Conservation (phyloP, 768 basidiomycete genomes). For the Lentinula lateritia region DNA sequence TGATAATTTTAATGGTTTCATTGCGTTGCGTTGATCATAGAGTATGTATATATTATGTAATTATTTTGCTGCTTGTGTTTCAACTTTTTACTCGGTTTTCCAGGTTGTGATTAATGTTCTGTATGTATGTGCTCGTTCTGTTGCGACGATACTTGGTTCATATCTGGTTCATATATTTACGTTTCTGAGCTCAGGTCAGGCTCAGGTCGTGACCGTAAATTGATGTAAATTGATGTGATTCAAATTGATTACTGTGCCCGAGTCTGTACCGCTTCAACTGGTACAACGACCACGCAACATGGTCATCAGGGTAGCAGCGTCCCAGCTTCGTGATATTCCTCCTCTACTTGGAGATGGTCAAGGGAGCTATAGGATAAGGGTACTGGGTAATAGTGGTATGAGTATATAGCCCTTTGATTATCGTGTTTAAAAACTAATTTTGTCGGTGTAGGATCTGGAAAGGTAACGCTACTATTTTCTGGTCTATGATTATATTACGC, state of each 20-base stretch:
- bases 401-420: background rate
- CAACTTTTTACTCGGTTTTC: too few relatives aligned
- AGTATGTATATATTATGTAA: background rate
- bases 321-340: slow-evolving; percentile 4
- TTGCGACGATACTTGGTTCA: too few relatives aligned
- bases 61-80: background rate
- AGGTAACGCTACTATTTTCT: slow-evolving; percentile 18
- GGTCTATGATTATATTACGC: too few relatives aligned
- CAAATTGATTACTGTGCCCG: too few relatives aligned
- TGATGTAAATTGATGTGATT: too few relatives aligned
- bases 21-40: background rate
- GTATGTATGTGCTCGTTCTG: too few relatives aligned
- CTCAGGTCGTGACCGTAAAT: too few relatives aligned
- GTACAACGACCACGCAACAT: background rate
- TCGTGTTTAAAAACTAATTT: background rate
- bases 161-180: too few relatives aligned
- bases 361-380: slow-evolving; percentile 40
- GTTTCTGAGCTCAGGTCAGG: too few relatives aligned
- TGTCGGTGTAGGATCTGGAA: slow-evolving; percentile 26
- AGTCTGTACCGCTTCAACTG: background rate
- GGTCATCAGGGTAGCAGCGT: background rate
- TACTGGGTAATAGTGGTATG: slow-evolving; percentile 52
- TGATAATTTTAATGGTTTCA: background rate
- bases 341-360: slow-evolving; percentile 36
- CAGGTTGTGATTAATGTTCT: too few relatives aligned